phyloP scores from a whole-genome alignment of 768 basidiomycete species.

The Hypsizygus marmoreus region DNA sequence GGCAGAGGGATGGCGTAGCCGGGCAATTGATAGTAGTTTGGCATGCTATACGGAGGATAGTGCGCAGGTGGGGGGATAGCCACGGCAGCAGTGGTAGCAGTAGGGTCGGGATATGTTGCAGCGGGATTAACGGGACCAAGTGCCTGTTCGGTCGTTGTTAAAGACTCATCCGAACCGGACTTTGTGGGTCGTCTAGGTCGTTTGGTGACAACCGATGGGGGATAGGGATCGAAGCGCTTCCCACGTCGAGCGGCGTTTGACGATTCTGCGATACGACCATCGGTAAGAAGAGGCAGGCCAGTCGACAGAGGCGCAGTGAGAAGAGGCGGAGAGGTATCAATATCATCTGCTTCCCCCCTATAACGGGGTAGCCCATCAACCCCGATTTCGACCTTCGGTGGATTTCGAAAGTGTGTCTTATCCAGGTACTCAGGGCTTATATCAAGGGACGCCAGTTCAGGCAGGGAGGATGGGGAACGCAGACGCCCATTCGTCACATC shows the following conservation, averaged over 20 bases:
- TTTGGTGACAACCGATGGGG: conserved; percentile 9
- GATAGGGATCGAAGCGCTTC: conserved; percentile 19
- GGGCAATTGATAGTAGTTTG: conserved; percentile 13
- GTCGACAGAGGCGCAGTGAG: conserved; percentile 45
- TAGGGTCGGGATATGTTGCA: neutral
- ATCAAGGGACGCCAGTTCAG: conserved; percentile 83
- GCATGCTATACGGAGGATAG: conserved; percentile 6
- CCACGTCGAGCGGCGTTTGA: conserved; percentile 11
- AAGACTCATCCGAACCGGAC: conserved; percentile 10
- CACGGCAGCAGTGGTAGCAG: conserved; percentile 1
- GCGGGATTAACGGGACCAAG: neutral
- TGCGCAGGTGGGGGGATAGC: conserved; percentile 1
- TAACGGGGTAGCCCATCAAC: conserved; percentile 82
- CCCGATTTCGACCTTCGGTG: conserved; percentile 85
- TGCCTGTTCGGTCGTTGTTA: conserved; percentile 13
- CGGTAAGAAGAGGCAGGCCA: conserved; percentile 51
- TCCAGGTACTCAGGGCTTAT: conserved; percentile 89
- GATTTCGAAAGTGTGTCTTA: conserved; percentile 88
- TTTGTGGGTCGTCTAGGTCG: conserved; percentile 17
- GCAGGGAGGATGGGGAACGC: conserved; percentile 83
- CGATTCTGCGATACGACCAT: conserved; percentile 42
- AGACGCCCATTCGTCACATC: conserved; percentile 90
- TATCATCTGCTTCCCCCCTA: conserved; percentile 80
- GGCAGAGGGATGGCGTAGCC: too few species aligned
- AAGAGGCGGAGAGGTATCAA: conserved; percentile 45